Evolutionary conservation across 176 grass and related monocot genomes (phyloP), one percentile per base, ranked within the genome.

Genomic region (Juncus effusus): DNA sequence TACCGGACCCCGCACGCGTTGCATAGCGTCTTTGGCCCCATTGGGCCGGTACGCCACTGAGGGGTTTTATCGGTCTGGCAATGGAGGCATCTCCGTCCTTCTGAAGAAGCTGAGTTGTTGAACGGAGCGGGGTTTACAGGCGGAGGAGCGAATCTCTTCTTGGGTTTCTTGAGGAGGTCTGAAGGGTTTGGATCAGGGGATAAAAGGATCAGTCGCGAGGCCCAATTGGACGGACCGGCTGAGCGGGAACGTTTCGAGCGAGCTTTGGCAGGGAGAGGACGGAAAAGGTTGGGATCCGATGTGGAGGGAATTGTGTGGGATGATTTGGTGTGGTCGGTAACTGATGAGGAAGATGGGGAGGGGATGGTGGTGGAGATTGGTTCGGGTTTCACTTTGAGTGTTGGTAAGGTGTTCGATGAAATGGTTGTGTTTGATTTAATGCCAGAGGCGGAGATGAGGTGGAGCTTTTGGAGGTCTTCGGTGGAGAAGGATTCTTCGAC

Each of bases 21-120:
- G 88, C 93, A 97, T 67, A 97, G 80, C 64, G 93, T 92, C 88
- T 97, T 97, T 13, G 93, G 93, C 3, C 93, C 93, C 85, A 92
- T 78, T 13, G 93, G 94, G 45, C 94, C 94, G 3, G 88, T 89
- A 73, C 94, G 87, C 94, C 88, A 97, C 68, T 97, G 94, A 55
- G 93, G 93, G 14, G 93, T 97, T 88, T 86, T 97, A 72, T 97
- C 93, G 14, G 93, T 89, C 60, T 85, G 82, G 74, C 93, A 97
- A 83, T 97, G 93, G 4, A 92, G 74, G 80, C 93, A 97, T 64
- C 67, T 90, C 63, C 83, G 55, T 47, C 82, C 82, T 12, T 83
- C 77, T 10, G 36, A 59, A 3, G 70, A 63, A 4, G 69, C 69
- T 4, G 67, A 75, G 36, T 55, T 15, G 16, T 75, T 7, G 55